Percentiles rank a stretch among this genome's conserved stretches.
Evolutionary conservation across 2,329 filamentous ascomycete genomes (phyloP).

Genomic region (Claviceps sp.): DNA sequence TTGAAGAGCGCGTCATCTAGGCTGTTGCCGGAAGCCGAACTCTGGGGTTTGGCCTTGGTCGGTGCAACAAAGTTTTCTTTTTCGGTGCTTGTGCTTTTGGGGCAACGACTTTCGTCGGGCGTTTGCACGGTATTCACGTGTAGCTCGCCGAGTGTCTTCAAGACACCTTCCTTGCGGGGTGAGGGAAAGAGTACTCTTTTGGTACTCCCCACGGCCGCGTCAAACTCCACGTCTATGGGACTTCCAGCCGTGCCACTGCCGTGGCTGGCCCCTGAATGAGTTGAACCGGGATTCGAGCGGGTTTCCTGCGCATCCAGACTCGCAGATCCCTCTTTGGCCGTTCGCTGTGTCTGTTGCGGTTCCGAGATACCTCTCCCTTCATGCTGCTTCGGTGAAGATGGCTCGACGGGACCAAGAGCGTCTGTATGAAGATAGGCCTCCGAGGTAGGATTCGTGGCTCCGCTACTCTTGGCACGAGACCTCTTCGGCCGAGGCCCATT

Average conservation of each 20-base stretch:
- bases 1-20: constrained; percentile 52
- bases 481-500: constrained; percentile 33
- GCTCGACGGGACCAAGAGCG: constrained; percentile 33
- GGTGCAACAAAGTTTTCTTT: constrained; percentile 31
- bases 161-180: constrained; percentile 50
- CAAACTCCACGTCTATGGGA: constrained; percentile 39
- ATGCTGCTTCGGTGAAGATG: constrained; percentile 18
- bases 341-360: neutral
- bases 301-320: constrained; percentile 8
- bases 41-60: constrained; percentile 5
- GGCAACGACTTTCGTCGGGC: constrained; percentile 17
- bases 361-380: constrained; percentile 10
- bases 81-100: constrained; percentile 16
- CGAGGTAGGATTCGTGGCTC: constrained; percentile 32
- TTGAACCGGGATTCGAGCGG: constrained; percentile 26
- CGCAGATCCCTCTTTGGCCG: neutral
- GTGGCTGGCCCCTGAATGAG: constrained; percentile 40
- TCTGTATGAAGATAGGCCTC: constrained; percentile 43
- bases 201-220: constrained; percentile 39
- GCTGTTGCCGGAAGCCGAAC: constrained; percentile 37
- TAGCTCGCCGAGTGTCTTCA: constrained; percentile 48
- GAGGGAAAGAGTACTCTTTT: constrained; percentile 66
- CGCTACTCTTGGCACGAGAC: constrained; percentile 33
- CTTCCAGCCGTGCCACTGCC: constrained; percentile 42
- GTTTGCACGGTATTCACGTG: constrained; percentile 38